Evolutionary conservation across 176 grass and related monocot species (phyloP), one percentile per base, ranked within the genome.

Genomic region (Oryza brachyantha): DNA sequence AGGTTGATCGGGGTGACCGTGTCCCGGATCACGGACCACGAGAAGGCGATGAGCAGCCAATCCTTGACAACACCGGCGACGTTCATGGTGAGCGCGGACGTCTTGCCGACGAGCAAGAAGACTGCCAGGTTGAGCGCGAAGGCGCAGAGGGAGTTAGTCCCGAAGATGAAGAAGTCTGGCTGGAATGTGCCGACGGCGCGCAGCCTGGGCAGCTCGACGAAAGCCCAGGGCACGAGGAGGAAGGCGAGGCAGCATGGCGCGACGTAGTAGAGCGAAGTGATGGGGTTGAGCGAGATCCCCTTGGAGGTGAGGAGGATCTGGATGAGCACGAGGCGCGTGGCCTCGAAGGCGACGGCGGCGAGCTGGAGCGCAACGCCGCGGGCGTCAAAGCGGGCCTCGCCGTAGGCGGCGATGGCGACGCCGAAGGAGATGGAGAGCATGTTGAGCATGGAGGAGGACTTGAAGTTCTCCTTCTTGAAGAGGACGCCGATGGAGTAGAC

Each of bases 251-350:
- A 97, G 82, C 89, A 97, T 0, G 94, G 94, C 1, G 91, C 94
- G 35, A 97, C 81, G 79, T 97, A 97, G 85, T 97, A 94, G 48
- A 97, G 94, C 29, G 94, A 97, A n/a, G 94, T 97, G 79, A 97
- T 97, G 19, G 94, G 94, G 94, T 97, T 94, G 71, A 94, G 89
- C 2, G 91, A 94, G 87, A 97, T 94, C 43, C 91, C 91, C 79
- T 94, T 97, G 79, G 94, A 94, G 8, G 91, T 97, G 72, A 97
- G 94, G n/a, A 97, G 87, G 87, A 97, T 92, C 91, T 97, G 94
- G 65, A 97, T 94, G 79, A 97, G 91, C 61, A 97, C 87, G 61
- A 93, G 91, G 39, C 91, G 75, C 10, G 94, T 97, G 79, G 94
- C 94, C 88, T 97, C 94, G 79, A 97, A 94, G 13, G 91, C 91